Percentiles rank a stretch among this genome's conserved stretches.
Conservation (phyloP, 805 yeast species). For the Lachancea kluyveri region DNA sequence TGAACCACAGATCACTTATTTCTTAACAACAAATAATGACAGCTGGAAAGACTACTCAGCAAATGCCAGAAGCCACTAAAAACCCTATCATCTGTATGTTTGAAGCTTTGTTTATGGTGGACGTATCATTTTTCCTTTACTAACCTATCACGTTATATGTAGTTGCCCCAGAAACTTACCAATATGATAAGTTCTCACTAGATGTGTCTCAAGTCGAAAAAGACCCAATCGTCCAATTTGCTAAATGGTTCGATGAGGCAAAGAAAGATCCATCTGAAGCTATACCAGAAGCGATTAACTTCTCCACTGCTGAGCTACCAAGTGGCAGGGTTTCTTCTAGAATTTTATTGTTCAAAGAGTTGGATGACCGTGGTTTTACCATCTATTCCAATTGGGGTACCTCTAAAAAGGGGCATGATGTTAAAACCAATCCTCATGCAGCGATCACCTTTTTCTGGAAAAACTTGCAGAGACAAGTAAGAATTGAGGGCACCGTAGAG, state of each 20-base stretch:
- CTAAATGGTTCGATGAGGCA: slow-evolving; percentile 81
- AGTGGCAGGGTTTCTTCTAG: slow-evolving; percentile 87
- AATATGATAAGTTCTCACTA: slow-evolving; percentile 65
- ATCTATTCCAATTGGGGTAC: slow-evolving; percentile 89
- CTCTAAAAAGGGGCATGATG: slow-evolving; percentile 74
- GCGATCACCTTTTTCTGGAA: slow-evolving; percentile 91
- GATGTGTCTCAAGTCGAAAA: slow-evolving; percentile 44
- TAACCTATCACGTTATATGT: slow-evolving; percentile 21
- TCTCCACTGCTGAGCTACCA: slow-evolving; percentile 86
- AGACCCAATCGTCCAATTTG: slow-evolving; percentile 74
- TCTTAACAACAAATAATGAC: slow-evolving; percentile 2
- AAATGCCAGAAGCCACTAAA: no score
- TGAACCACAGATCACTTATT: no score
- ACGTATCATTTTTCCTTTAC: neutral
- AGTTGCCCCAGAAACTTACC: slow-evolving; percentile 85
- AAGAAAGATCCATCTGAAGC: slow-evolving; percentile 43
- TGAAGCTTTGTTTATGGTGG: neutral
- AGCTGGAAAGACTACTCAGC: slow-evolving; percentile 1
- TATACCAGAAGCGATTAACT: slow-evolving; percentile 76
- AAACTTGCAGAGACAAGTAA: slow-evolving; percentile 80
- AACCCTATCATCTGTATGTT: slow-evolving; percentile 8
- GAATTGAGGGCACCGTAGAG: slow-evolving; percentile 84
- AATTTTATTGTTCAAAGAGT: slow-evolving; percentile 80
- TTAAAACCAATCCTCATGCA: slow-evolving; percentile 67
- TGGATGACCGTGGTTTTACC: slow-evolving; percentile 78